Base-by-base conservation (phyloP, 805 yeast species). In the Isabelozyma heimii region DNA sequence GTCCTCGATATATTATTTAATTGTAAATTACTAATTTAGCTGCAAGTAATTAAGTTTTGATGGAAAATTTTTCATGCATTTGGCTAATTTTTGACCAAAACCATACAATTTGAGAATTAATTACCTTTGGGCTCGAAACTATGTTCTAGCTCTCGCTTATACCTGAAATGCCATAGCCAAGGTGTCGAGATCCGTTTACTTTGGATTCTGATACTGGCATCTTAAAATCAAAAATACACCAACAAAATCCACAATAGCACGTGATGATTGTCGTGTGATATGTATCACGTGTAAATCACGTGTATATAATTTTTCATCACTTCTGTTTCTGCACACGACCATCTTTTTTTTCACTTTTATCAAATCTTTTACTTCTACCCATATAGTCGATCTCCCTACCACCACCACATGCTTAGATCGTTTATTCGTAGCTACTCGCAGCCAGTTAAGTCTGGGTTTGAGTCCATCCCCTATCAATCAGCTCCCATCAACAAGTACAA, bases 401-500 rank as follows among this genome's bases (percentile, higher is more conserved):
- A 16, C 28, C 16, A 37, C 45, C n/a, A 15, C 9, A 61, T 60
- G 64, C 54, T 56, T 17, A 60, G 56, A 59, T 42, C 55, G 37
- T 46, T 50, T 37, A 40, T 50, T 26, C 61, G 70, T 55, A 43
- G 52, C 7, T 61, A 63, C 44, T 52, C 63, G 6, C 44, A 56
- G 8, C 45, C 59, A 24, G 37, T 61, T 8, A 39, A 16, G 40
- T 7, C 40, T 38, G 24, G 24, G 9, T 16, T 16, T 10, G 40
- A 43, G 37, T 54, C 51, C 59, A 50, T 72, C 40, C 73, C 75
- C 14, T 63, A 56, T 51, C 70, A 70, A 46, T 59, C 72, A 12
- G 63, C 64, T 42, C 86, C 87, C 27, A 75, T 47, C 28, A 73
- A 84, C 48, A 74, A 77, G 53, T 87, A 73, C 70, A 85, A 87